Evolutionary conservation across 768 basidiomycete species (phyloP).

Genomic region (Trametes maxima): DNA sequence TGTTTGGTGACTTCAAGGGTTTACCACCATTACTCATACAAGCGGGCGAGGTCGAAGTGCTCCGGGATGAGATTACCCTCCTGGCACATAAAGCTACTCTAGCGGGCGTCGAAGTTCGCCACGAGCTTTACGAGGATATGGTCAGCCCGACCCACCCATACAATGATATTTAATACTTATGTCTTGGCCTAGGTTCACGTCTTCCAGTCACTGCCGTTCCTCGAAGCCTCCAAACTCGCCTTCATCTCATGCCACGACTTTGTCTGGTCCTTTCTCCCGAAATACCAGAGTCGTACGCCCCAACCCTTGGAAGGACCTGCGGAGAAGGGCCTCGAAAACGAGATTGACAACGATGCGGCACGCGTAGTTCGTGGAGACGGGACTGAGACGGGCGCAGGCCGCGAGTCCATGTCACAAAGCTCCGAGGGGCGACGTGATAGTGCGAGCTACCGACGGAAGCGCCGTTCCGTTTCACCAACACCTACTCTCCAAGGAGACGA

Average conservation of each 20-base stretch:
- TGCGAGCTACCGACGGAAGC: constrained; percentile 30
- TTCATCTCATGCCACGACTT: constrained; percentile 74
- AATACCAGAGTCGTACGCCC: constrained; percentile 50
- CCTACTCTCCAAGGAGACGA: constrained; percentile 31
- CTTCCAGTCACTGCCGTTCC: constrained; percentile 87
- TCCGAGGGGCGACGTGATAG: constrained; percentile 22
- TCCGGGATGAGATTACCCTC: constrained; percentile 92
- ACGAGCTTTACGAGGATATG: constrained; percentile 90
- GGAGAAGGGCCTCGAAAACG: constrained; percentile 64
- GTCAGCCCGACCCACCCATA: constrained; percentile 46
- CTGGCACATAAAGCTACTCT: constrained; percentile 91
- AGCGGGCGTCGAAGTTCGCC: constrained; percentile 82
- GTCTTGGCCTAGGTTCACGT: constrained; percentile 68
- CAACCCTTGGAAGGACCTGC: constrained; percentile 55
- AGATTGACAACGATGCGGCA: constrained; percentile 68
- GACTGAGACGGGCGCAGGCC: constrained; percentile 44
- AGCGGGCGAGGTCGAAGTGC: constrained; percentile 90
- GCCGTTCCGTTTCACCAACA: constrained; percentile 2
- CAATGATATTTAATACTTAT: background rate
- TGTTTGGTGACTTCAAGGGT: constrained; percentile 87
- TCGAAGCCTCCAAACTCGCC: constrained; percentile 63
- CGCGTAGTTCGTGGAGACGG: constrained; percentile 79
- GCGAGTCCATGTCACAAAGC: constrained; percentile 11
- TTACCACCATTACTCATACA: constrained; percentile 92
- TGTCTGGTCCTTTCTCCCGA: constrained; percentile 60